Conservation (phyloP, 768 basidiomycete species). For the Phanerodontia chrysosporium region DNA sequence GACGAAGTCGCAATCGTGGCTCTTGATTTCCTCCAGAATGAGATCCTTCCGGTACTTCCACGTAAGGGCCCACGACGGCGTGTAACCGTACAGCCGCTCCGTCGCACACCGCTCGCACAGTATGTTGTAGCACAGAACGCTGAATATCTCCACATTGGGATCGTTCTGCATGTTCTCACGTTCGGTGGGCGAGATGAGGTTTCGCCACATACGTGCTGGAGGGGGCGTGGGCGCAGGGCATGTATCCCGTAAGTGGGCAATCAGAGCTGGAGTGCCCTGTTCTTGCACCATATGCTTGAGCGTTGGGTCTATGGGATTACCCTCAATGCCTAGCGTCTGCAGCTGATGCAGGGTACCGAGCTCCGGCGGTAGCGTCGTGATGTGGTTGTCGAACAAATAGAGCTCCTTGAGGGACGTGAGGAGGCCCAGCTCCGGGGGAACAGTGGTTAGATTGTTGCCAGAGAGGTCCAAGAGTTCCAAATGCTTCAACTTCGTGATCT, state of each 20-base stretch:
- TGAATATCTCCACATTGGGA: conserved; percentile 70
- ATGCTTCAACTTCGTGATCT: conserved; percentile 80
- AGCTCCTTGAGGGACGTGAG: conserved; percentile 86
- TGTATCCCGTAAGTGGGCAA: conserved; percentile 90
- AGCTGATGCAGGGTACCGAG: conserved; percentile 89
- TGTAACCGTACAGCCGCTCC: conserved; percentile 88
- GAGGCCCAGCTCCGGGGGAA: conserved; percentile 90
- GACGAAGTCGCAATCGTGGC: conserved; percentile 81
- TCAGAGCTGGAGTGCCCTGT: conserved; percentile 87
- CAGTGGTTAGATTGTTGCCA: conserved; percentile 70
- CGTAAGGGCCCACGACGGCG: conserved; percentile 91
- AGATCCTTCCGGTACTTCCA: conserved; percentile 93
- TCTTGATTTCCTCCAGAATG: conserved; percentile 80
- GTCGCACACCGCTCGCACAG: conserved; percentile 91
- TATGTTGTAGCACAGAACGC: conserved; percentile 88
- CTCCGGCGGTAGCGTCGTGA: conserved; percentile 81
- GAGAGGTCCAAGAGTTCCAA: conserved; percentile 90
- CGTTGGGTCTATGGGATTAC: conserved; percentile 84
- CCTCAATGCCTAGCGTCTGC: conserved; percentile 91
- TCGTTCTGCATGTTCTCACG: conserved; percentile 58
- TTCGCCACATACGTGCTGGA: conserved; percentile 75
- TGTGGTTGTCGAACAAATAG: conserved; percentile 91
- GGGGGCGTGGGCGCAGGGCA: conserved; percentile 79
- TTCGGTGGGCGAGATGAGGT: conserved; percentile 53
- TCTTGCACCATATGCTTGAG: conserved; percentile 84